Base-by-base conservation (phyloP, 805 yeast genomes). In the Debaryomyces tyrocola region DNA sequence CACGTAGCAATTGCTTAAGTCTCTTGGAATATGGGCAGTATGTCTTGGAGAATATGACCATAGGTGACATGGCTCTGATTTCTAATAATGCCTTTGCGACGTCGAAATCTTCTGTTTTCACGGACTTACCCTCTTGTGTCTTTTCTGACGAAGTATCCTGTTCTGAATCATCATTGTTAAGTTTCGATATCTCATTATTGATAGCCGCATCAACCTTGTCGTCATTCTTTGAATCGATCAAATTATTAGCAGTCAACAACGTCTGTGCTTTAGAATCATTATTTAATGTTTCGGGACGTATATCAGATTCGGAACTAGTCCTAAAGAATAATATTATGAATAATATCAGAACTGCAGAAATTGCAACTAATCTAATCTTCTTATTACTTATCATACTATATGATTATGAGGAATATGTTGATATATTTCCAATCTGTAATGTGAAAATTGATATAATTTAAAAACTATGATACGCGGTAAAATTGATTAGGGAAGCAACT, bases 1-100 rank as follows among this genome's bases (percentile, higher is more conserved):
- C 79, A 15, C 66, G 64, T 39, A 92, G 72, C 37, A 91, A 69
- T 20, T 77, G 73, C 69, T 91, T 94, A 58, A 91, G 77, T 45
- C 73, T 75, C 58, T 77, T 79, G 17, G 95, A 87, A 65, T 74
- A 89, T 27, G 96, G 97, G 69, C 97, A 87, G 58, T 71, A 64
- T 1, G 74, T 55, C 49, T 73, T 73, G 45, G 73, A 84, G 55
- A 82, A 82, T 4, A 87, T 67, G 14, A 83, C 78, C 59, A 87
- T 79, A 14, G 95, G 94, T 1, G 88, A 73, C 38, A 81, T 52
- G 6, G 75, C 54, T 44, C 90, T 59, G 29, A 87, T 85, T 43
- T 74, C 75, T 36, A 76, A 64, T 50, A 82, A 80, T 45, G 63
- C 77, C 41, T 63, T 58, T 12, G 62, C 69, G 2, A 75, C 68